Evolutionary conservation across 192 early-diverging fungal genomes (phyloP), one percentile per base, ranked within the genome.

Genomic region (Coemansia javaensis): DNA sequence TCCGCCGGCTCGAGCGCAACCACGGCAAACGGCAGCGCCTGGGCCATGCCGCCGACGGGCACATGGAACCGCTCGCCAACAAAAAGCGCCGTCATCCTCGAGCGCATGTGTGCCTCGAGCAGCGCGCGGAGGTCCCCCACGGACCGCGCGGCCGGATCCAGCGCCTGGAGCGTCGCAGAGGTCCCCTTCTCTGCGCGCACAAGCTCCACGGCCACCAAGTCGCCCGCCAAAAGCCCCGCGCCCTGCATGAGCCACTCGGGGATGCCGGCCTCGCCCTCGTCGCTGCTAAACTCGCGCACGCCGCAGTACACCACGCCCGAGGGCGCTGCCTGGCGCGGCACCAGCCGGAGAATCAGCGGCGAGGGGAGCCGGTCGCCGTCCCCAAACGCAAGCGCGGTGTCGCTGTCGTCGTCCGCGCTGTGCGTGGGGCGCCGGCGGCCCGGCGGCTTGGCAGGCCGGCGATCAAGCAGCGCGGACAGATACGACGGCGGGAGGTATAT

Each of bases 271-370:
- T 42, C 33, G 5, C 62, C 76, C 25, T 84, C 82, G 5, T 66
- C 64, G 2, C 75, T 51, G 35, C 82, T 83, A 44, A 88, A 90
- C 52, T 88, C 88, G 35, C 81, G 79, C 38, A 90, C 88, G n/a
- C 85, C 82, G 36, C 81, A 73, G 41, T 47, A 56, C 10, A 58
- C 50, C 2, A 39, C 20, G 5, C 18, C 20, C 0, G 41, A 28
- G 17, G 40, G 5, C 20, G 30, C 25, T 2, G 39, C 32, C n/a
- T 11, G 6, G 20, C 40, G 32, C 36, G 28, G 47, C 18, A 18
- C 17, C 4, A 72, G 41, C 4, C 61, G 57, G 25, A 72, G 51
- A 24, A 59, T 60, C n/a, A 72, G 28, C 10, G 68, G 68, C 4
- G 61, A 72, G 1, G 61, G 61, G 3, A 72, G 50, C 32, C 44